phyloP scores from a whole-genome alignment of 805 yeast genomes.

The Myxozyma nipponensis region DNA sequence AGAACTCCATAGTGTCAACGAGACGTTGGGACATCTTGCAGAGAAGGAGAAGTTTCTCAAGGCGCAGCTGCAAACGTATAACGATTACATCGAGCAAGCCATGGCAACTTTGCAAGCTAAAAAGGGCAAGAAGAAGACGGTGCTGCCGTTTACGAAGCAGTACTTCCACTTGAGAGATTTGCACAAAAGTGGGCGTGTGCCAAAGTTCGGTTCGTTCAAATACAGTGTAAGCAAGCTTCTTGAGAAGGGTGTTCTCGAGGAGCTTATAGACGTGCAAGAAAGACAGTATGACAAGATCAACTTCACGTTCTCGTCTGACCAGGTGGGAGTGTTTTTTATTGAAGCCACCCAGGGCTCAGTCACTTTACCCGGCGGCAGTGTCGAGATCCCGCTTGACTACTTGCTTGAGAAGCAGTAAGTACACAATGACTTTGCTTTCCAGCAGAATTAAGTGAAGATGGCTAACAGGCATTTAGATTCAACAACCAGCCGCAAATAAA shows the following conservation, averaged over 20 bases:
- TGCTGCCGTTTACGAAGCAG: conserved; percentile 62
- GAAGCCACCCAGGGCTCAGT: conserved; percentile 67
- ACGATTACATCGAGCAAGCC: conserved; percentile 49
- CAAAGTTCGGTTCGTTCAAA: conserved; percentile 68
- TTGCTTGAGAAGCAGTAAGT: conserved; percentile 65
- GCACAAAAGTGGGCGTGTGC: conserved; percentile 57
- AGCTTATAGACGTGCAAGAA: conserved; percentile 50
- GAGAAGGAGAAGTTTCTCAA: conserved; percentile 46
- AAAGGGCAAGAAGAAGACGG: conserved; percentile 33
- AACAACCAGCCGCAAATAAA: conserved; percentile 54
- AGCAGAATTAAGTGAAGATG: not conserved
- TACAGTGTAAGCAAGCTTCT: conserved; percentile 70
- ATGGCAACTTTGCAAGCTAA: conserved; percentile 48
- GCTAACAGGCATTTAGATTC: conserved; percentile 15
- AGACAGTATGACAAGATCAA: conserved; percentile 60
- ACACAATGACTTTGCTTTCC: not conserved
- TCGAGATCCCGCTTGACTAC: conserved; percentile 63
- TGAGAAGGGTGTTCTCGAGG: conserved; percentile 66
- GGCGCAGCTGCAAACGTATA: conserved; percentile 43
- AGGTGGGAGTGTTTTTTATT: conserved; percentile 65
- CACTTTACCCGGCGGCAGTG: conserved; percentile 52
- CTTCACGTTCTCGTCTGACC: conserved; percentile 71
- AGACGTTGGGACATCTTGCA: conserved; percentile 45
- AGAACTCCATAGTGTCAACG: conserved; percentile 46
- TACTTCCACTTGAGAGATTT: conserved; percentile 70